Evolutionary conservation across 192 early-diverging fungal genomes (phyloP).

Genomic region (Entomortierella parvispora): DNA sequence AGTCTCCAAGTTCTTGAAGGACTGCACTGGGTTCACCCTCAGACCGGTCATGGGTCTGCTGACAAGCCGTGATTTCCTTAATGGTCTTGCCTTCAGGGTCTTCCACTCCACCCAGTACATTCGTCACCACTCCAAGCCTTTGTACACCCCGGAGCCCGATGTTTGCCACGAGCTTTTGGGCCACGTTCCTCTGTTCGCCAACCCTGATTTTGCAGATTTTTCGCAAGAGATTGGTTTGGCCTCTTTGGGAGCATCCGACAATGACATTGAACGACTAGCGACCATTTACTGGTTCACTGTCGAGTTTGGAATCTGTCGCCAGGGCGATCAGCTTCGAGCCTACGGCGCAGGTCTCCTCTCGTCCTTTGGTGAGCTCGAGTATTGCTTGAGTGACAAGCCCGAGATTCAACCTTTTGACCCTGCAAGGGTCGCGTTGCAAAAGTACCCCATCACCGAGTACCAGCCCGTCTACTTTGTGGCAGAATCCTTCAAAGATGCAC

Average conservation of each 20-base stretch:
- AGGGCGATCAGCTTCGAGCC: slow-evolving; percentile 76
- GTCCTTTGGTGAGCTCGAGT: slow-evolving; percentile 96
- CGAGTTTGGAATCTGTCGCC: slow-evolving; percentile 92
- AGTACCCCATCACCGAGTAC: slow-evolving; percentile 92
- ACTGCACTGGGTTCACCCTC: slow-evolving; percentile 93
- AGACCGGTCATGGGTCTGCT: slow-evolving; percentile 95
- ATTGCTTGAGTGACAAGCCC: slow-evolving; percentile 82
- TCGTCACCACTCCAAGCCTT: slow-evolving; percentile 89
- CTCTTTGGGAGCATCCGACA: slow-evolving; percentile 89
- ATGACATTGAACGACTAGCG: slow-evolving; percentile 87
- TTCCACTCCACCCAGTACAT: slow-evolving; percentile 98
- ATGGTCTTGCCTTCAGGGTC: slow-evolving; percentile 94
- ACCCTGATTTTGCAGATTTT: slow-evolving; percentile 93
- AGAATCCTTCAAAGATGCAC: slow-evolving; percentile 92
- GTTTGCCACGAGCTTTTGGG: slow-evolving; percentile 96
- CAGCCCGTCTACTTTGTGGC: slow-evolving; percentile 97
- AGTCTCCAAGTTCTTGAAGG: slow-evolving; percentile 90
- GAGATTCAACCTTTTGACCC: slow-evolving; percentile 87
- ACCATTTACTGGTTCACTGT: slow-evolving; percentile 95
- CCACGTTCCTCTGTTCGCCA: slow-evolving; percentile 83
- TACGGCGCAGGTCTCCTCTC: slow-evolving; percentile 93
- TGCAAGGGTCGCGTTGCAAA: slow-evolving; percentile 68
- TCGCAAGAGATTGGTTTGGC: slow-evolving; percentile 95
- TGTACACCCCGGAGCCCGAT: slow-evolving; percentile 95
- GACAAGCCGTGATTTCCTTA: slow-evolving; percentile 92